Conservation (phyloP, 331 rosid genomes). For the Erythrophleum ivorense region DNA sequence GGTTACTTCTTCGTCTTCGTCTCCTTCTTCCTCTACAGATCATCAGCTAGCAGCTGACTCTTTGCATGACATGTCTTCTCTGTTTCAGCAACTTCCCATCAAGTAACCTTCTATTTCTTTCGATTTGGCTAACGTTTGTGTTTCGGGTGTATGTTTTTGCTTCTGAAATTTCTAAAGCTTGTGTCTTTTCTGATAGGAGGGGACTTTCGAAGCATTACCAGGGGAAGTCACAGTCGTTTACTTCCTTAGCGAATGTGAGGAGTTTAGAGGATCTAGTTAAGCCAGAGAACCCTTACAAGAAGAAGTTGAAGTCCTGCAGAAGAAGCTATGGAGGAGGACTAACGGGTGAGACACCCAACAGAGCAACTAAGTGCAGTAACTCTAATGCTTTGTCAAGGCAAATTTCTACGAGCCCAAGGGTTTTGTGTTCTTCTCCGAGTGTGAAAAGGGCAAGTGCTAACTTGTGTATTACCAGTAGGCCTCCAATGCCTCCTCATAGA, state of each 20-base stretch:
- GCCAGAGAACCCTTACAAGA: slow-evolving; percentile 50
- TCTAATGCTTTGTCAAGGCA: slow-evolving; percentile 20
- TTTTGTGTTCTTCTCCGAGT: slow-evolving; percentile 41
- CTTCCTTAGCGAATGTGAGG: slow-evolving; percentile 49
- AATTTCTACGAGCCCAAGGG: slow-evolving; percentile 42
- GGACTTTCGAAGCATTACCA: slow-evolving; percentile 58
- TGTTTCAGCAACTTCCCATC: slow-evolving; percentile 52
- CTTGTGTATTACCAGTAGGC: slow-evolving; percentile 24
- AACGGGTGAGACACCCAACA: not conserved
- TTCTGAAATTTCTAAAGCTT: slow-evolving; percentile 13
- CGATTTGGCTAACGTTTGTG: not conserved
- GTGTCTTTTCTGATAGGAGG: slow-evolving; percentile 40
- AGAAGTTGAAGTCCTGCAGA: slow-evolving; percentile 47
- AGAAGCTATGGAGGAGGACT: slow-evolving; percentile 46
- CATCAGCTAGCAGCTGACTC: not conserved
- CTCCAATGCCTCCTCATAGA: slow-evolving; percentile 47
- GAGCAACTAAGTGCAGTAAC: not conserved
- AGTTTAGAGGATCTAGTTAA: slow-evolving; percentile 56
- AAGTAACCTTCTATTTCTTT: slow-evolving; percentile 35
- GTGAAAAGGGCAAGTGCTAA: slow-evolving; percentile 31
- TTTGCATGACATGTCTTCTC: slow-evolving; percentile 49
- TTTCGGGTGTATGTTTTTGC: not conserved
- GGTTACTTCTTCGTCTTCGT: slow-evolving; percentile 24
- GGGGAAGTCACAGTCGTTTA: slow-evolving; percentile 59
- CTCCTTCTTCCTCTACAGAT: slow-evolving; percentile 30